Percentiles rank a stretch among this genome's conserved stretches.
Evolutionary conservation across 1,284 basidiomycete genomes (phyloP).

Genomic region (Apiotrichum veenhuisii): DNA sequence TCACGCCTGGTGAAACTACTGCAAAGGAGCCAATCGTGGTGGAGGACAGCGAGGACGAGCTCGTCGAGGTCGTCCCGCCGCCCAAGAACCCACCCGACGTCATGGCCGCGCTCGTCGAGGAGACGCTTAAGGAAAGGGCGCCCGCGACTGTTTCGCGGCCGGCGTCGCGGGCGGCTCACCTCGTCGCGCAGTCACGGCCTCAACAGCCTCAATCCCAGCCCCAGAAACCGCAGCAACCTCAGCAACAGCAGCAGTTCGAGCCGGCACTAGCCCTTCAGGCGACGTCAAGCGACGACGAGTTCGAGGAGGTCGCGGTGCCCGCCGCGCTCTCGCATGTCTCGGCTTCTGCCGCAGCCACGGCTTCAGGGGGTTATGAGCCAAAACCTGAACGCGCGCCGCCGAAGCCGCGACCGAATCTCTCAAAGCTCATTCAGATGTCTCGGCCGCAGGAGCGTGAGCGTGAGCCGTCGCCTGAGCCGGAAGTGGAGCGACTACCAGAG

Average conservation of each 20-base stretch:
- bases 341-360: too few relatives aligned
- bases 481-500: neutral
- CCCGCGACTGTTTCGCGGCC: neutral
- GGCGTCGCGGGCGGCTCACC: neutral
- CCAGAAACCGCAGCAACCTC: neutral
- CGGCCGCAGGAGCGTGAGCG: neutral
- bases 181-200: neutral
- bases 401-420: neutral
- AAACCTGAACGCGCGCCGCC: neutral
- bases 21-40: neutral
- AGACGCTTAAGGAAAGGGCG: neutral
- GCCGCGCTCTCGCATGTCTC: neutral
- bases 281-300: conserved; percentile 14
- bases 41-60: conserved; percentile 11
- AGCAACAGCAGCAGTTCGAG: neutral
- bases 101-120: neutral
- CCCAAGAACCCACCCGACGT: neutral
- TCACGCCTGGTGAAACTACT: neutral
- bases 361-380: too few relatives aligned
- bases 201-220: neutral
- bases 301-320: conserved; percentile 22
- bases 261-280: neutral
- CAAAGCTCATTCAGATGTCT: neutral
- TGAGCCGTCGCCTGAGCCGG: neutral
- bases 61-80: neutral